Evolutionary conservation across 139 green algal species (phyloP).

Genomic region (Picochlorum sp.): DNA sequence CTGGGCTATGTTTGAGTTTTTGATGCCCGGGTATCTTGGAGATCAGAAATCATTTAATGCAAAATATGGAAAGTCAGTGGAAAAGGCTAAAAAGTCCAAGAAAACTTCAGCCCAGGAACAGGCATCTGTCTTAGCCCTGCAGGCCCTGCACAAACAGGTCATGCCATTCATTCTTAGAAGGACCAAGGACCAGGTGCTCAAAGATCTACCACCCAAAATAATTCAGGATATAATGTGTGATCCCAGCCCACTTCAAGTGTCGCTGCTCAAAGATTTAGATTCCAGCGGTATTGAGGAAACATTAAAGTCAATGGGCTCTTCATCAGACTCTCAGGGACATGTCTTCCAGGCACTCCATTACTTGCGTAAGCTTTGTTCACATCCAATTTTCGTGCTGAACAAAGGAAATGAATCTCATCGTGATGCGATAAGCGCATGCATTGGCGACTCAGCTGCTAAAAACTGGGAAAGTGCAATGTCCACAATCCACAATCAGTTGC

Average conservation of each 20-base stretch:
- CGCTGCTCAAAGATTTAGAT: constrained; percentile 77
- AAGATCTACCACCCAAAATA: constrained; percentile 93
- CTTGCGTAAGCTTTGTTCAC: constrained; percentile 90
- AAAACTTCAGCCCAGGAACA: constrained; percentile 31
- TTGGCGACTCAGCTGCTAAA: constrained; percentile 2
- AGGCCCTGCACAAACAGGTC: constrained; percentile 81
- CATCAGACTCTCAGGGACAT: constrained; percentile 5
- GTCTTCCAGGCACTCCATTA: constrained; percentile 75
- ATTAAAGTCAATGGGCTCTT: background rate
- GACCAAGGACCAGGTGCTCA: constrained; percentile 90
- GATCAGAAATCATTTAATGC: constrained; percentile 67
- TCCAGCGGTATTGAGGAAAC: constrained; percentile 4
- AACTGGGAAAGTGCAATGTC: constrained; percentile 21
- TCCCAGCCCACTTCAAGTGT: constrained; percentile 67
- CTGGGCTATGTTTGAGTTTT: constrained; percentile 96
- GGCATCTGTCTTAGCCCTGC: constrained; percentile 54
- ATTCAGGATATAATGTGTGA: constrained; percentile 86
- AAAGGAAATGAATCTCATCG: constrained; percentile 44
- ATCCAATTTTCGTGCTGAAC: constrained; percentile 84
- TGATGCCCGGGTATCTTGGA: constrained; percentile 87
- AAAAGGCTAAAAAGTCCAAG: constrained; percentile 41
- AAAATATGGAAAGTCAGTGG: constrained; percentile 69
- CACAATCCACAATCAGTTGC: constrained; percentile 29
- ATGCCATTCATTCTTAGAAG: constrained; percentile 93
- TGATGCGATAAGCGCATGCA: constrained; percentile 23